Base-by-base conservation (phyloP, 202 grass and related monocot genomes). In the Alloteropsis angusta region DNA sequence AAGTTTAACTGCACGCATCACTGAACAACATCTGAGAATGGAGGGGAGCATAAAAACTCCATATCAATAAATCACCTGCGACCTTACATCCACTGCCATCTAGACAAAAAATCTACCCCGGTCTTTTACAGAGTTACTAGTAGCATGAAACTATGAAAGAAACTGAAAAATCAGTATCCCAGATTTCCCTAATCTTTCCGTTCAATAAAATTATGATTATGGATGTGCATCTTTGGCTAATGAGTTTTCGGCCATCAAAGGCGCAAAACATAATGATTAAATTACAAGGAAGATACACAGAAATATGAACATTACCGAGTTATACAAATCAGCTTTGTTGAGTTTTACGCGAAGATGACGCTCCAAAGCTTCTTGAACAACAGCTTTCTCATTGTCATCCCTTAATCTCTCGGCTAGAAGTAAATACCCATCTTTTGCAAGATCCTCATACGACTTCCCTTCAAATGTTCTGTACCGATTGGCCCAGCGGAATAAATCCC, bases 401-500 rank as follows among this genome's bases (percentile, higher is more conserved):
- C 94, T 80, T 82, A 97, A 88, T 65, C 94, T 94, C 82, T 94
- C 94, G 32, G 94, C 94, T 52, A 97, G 89, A 75, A 97, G 94
- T 76, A 97, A 80, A 84, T 97, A 97, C 26, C 94, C 94, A 87
- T 97, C 94, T 83, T 92, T 97, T 67, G 91, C 91, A 14, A 94
- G 83, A 85, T 93, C 90, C 65, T 97, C 91, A 50, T 82, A 89
- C 44, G 93, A 91, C 35, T 74, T 97, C 37, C 91, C 87, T 49
- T 88, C 86, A 80, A 97, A 97, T 80, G 52, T 72, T 55, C 55
- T 86, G 79, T 88, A 92, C 4, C 91, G 85, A 76, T 88, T 85
- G 23, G 94, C 94, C 94, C 94, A 97, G 68, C 91, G 91, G 61
- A 97, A 97, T 82, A 97, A 60, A 88, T 97, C 94, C 59, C 94